Base-by-base conservation (phyloP, 163 green algal genomes). In the Scenedesmus sp. region DNA sequence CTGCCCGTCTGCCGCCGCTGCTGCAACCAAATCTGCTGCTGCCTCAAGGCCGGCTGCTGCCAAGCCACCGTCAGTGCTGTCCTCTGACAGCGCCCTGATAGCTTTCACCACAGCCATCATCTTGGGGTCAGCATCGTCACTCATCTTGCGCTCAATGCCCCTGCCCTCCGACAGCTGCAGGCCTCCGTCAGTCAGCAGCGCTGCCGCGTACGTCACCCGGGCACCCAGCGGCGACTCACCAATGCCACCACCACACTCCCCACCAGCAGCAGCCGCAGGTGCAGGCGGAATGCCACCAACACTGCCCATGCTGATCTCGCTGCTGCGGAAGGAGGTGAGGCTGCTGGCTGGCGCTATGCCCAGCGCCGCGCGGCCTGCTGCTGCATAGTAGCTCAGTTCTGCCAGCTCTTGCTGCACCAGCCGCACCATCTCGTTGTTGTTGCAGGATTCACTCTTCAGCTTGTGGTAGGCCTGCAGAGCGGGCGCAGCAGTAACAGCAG, bases 331-430 rank as follows among this genome's bases (percentile, higher is more conserved):
- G 56, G 13, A 24, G 20, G 10, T 44, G 26, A 81, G 35, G 37
- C 40, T 61, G 83, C 12, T 30, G 35, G 42, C 37, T 40, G 83
- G 83, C 13, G 83, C 35, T 1, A 81, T 26, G 42, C 61, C 84
- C 6, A 89, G 61, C 2, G 84, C 84, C 65, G 68, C 84, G 5
- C 84, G 42, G 26, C 84, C 84, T 68, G 84, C 84, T 61, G 84
- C 84, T 72, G 84, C 84, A 49, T 83, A 89, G 84, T 89, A 89
- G 84, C 42, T 70, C 46, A 89, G 59, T 24, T 89, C 84, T 68
- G 84, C 33, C 5, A 90, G 68, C 85, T 90, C 85, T 68, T 90
- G 85, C 85, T 84, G 85, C 42, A 90, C 68, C 43, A 90, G n/a
- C 68, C 51, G 68, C 70, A 84, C 85, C 68, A 90, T 30, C 43